phyloP scores from a whole-genome alignment of 192 early-diverging fungal species.

The Funneliformis geosporum region DNA sequence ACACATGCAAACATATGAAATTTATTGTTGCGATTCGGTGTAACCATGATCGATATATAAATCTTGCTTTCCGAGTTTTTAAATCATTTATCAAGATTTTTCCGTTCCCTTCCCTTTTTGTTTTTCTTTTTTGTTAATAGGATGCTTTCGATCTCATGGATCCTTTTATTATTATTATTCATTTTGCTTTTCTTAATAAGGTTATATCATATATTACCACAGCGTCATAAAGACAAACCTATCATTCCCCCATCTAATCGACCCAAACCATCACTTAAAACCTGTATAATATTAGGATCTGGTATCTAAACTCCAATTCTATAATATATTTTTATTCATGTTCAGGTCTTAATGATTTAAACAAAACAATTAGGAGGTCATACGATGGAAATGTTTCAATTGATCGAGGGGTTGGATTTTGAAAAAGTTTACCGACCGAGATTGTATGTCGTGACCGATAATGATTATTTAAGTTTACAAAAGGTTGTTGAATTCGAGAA shows the following conservation, averaged over 20 bases:
- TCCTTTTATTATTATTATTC: neutral
- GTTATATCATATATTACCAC: neutral
- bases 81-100: too few species aligned
- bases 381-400: conserved; percentile 86
- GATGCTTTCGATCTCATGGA: too few species aligned
- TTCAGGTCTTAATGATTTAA: conserved; percentile 20
- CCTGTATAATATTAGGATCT: conserved; percentile 43
- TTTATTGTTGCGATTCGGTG: neutral
- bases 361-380: conserved; percentile 72
- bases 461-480: conserved; percentile 60
- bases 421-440: conserved; percentile 57
- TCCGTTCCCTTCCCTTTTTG: too few species aligned
- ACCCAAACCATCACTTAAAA: conserved; percentile 34
- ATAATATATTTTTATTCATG: neutral
- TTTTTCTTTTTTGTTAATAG: too few species aligned
- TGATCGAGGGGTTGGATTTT: conserved; percentile 65
- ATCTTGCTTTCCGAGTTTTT: neutral
- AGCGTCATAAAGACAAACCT: neutral
- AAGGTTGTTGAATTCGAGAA: conserved; percentile 57
- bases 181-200: neutral
- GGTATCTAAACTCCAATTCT: conserved; percentile 7
- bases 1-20: too few species aligned
- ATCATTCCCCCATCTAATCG: neutral
- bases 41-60: neutral
- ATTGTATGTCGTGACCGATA: conserved; percentile 71